These are phyloP conservation scores for Halophytophthora polymorphica DNA, from an alignment of 352 stramenopile species.

Conservation along the genomic window DNA sequence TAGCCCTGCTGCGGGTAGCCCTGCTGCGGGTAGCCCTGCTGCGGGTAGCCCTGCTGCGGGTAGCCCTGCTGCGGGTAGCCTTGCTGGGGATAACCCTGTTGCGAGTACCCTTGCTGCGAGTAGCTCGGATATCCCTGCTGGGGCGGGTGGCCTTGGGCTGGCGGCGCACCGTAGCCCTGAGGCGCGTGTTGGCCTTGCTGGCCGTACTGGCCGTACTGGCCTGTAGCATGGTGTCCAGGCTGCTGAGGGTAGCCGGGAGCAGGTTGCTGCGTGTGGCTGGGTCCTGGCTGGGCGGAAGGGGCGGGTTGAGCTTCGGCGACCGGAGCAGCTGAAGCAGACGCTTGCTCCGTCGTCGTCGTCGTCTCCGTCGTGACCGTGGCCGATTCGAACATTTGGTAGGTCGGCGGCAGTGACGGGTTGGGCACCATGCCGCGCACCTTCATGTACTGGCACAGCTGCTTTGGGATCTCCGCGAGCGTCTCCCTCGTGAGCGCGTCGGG, in stretches of 20 bases:
- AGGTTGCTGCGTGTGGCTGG: slow-evolving; percentile 1
- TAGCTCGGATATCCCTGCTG: slow-evolving; percentile 6
- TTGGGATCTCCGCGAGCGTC: slow-evolving; percentile 69
- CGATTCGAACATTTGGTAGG: slow-evolving; percentile 43
- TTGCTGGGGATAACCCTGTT: slow-evolving; percentile 23
- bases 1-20: slow-evolving; percentile 6
- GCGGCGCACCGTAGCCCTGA: slow-evolving; percentile 8
- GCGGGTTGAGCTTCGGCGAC: slow-evolving; percentile 12
- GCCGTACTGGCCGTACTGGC: slow-evolving; percentile 14
- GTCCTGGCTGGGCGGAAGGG: slow-evolving; percentile 2
- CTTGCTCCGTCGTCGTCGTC: slow-evolving; percentile 9
- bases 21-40: slow-evolving; percentile 6
- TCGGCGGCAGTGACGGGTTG: slow-evolving; percentile 42
- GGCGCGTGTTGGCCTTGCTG: slow-evolving; percentile 21
- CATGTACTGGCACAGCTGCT: slow-evolving; percentile 79
- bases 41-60: slow-evolving; percentile 18
- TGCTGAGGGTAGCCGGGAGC: slow-evolving; percentile 5
- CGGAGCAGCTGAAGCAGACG: slow-evolving; percentile 11
- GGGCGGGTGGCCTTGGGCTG: slow-evolving; percentile 10
- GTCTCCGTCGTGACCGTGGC: slow-evolving; percentile 28
- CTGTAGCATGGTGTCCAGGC: slow-evolving; percentile 15
- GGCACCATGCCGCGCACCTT: slow-evolving; percentile 52
- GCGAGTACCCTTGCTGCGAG: slow-evolving; percentile 14
- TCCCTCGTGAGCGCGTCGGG: slow-evolving; percentile 42
- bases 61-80: slow-evolving; percentile 9